A percentile compares a stretch with the other conserved stretches of the same genome.
phyloP scores from a whole-genome alignment of 441 rosid genomes.

The Syzygium syzygioides region DNA sequence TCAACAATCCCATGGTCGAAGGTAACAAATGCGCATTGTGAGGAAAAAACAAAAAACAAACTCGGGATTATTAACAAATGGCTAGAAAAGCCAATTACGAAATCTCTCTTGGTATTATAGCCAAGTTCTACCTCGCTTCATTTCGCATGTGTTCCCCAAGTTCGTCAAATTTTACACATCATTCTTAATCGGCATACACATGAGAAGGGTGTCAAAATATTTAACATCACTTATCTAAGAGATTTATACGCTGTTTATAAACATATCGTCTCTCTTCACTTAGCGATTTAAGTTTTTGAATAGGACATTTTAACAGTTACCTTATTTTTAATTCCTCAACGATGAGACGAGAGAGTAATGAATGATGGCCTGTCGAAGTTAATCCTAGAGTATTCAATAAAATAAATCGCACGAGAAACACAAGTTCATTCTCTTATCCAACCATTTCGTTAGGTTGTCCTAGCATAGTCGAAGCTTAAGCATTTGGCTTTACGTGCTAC shows the following conservation, averaged over 20 bases:
- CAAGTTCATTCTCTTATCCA: not conserved
- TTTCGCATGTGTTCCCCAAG: fast-evolving
- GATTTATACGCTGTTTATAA: not conserved
- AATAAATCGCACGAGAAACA: not conserved
- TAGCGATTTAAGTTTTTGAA: not conserved
- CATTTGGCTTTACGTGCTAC: not conserved
- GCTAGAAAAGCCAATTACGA: not conserved
- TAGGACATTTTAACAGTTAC: not conserved
- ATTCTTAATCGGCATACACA: not conserved
- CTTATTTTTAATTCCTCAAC: not conserved
- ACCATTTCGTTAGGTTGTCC: not conserved
- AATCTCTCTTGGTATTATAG: not conserved
- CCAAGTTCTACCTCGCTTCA: not conserved
- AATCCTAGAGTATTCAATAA: not conserved
- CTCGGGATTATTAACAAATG: not conserved
- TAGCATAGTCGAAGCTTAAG: not conserved
- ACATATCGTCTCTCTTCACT: not conserved
- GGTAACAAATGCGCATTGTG: not conserved
- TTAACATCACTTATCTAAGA: not conserved
- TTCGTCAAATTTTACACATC: not conserved
- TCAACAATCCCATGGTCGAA: not conserved
- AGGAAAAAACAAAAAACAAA: not conserved
- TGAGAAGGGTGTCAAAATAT: not conserved
- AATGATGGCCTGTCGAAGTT: not conserved
- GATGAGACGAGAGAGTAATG: not conserved